Evolutionary conservation across 192 early-diverging fungal species (phyloP), one percentile per base, ranked within the genome.

Genomic region (Pilaira anomala): DNA sequence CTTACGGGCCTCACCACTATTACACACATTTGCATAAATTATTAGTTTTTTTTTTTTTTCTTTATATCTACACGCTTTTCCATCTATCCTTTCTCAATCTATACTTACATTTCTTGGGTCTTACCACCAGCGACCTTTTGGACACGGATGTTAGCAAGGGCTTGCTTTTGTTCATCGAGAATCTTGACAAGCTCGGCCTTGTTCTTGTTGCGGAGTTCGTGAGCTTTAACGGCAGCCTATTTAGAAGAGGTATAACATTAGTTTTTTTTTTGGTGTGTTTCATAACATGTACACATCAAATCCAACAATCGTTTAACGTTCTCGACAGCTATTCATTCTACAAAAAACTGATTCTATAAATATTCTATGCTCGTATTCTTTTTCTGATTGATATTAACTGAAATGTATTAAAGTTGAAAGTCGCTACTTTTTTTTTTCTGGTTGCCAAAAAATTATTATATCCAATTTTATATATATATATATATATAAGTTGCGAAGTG

Each of bases 101-200:
- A 3, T 12, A 4, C 56, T 58, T 58, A 58, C 56, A 58, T 16
- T 58, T 58, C 56, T 42, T 58, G 56, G 39, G 21, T 4, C 40
- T 39, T 58, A 19, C 56, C 40, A 58, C 56, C 56, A 58, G 56
- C 56, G 22, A 91, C 85, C 90, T 97, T 93, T 83, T 96, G 91
- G 72, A 96, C 94, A 73, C 93, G 91, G 72, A 98, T 89, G 61
- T 84, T 80, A 72, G 91, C 79, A 67, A 99, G 93, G 84, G 98
- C 93, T 71, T 88, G 83, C 88, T 95, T 97, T 69, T 95, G 87
- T 67, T 93, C 90, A 67, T 94, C 94, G 58, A 99, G 91, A 73
- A 89, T 81, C 85, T 94, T 88, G 64, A 80, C 80, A 45, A 99
- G 86, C 79, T 98, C 92, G 58, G 85, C 87, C 86, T 93, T 95